Percentiles rank a stretch among this genome's conserved stretches.
These are phyloP conservation scores for Cichorium intybus DNA, from an alignment of 140 eudicot species.

Conservation along the genomic window DNA sequence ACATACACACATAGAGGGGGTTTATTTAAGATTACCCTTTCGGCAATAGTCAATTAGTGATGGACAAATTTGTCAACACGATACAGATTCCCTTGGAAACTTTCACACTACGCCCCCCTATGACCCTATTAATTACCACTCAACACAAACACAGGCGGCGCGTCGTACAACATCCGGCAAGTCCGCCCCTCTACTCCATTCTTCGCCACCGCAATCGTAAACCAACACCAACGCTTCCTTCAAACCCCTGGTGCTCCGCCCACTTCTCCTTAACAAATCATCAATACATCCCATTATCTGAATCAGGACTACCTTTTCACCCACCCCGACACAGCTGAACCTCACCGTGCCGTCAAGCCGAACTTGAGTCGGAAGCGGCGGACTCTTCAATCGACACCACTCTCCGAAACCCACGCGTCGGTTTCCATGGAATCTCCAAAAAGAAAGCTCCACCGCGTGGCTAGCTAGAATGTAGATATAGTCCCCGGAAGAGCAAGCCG, in stretches of 20 bases:
- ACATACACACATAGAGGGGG: no score
- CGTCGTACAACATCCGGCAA: conserved; percentile 72
- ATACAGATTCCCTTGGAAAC: neutral
- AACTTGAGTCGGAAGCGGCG: conserved; percentile 77
- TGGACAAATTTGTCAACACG: neutral
- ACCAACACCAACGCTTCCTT: conserved; percentile 78
- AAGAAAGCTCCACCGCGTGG: conserved; percentile 85
- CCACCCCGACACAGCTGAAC: conserved; percentile 74
- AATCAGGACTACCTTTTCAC: conserved; percentile 70
- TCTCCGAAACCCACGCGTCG: conserved; percentile 47
- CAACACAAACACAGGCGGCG: conserved; percentile 79
- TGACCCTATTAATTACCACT: conserved; percentile 36
- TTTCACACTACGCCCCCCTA: neutral
- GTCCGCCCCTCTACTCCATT: conserved; percentile 75
- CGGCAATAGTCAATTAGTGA: neutral
- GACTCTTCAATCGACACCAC: conserved; percentile 70
- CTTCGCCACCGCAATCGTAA: conserved; percentile 54
- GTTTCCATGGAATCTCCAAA: conserved; percentile 63
- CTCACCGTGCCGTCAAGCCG: conserved; percentile 70
- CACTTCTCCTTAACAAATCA: conserved; percentile 69
- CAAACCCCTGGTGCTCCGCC: conserved; percentile 63
- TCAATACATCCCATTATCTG: conserved; percentile 81
- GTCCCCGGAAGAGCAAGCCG: conserved; percentile 61
- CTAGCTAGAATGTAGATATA: conserved; percentile 59
- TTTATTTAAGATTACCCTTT: no score